Evolutionary conservation across 768 basidiomycete species (phyloP).

Genomic region (Lactarius tabidus): DNA sequence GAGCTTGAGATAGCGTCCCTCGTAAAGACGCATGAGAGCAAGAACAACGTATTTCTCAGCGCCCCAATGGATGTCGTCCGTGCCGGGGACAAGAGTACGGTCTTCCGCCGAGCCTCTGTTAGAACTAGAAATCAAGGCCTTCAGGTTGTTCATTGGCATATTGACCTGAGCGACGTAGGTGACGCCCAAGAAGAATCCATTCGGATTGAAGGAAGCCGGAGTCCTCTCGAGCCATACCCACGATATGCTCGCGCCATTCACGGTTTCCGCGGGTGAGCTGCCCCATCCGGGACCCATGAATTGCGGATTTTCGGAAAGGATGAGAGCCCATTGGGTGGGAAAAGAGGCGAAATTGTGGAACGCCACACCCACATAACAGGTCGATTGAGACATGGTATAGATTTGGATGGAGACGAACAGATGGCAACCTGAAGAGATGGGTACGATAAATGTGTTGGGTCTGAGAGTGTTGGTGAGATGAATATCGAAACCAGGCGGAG

Average conservation of each 20-base stretch:
- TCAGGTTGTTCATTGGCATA: not conserved
- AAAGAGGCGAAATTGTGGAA: not conserved
- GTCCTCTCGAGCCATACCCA: not conserved
- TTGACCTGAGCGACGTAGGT: not conserved
- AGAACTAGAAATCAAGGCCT: not conserved
- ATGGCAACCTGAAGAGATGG: no score
- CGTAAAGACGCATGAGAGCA: constrained; percentile 5
- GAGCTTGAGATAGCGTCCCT: not conserved
- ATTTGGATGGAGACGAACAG: not conserved
- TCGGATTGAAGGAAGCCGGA: not conserved
- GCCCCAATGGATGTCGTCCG: not conserved
- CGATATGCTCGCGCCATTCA: not conserved
- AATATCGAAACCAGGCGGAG: not conserved
- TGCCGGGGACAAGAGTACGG: not conserved
- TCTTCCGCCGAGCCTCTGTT: constrained; percentile 7
- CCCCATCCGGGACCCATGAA: constrained; percentile 7
- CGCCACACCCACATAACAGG: not conserved
- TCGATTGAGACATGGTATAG: not conserved
- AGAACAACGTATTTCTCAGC: not conserved
- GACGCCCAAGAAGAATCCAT: not conserved
- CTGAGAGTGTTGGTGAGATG: not conserved
- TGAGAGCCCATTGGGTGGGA: constrained; percentile 7
- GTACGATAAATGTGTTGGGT: not conserved
- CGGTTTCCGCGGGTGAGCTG: not conserved
- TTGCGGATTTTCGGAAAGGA: not conserved